phyloP scores from a whole-genome alignment of 2,329 filamentous ascomycete genomes.

The Chaetomium globosum region DNA sequence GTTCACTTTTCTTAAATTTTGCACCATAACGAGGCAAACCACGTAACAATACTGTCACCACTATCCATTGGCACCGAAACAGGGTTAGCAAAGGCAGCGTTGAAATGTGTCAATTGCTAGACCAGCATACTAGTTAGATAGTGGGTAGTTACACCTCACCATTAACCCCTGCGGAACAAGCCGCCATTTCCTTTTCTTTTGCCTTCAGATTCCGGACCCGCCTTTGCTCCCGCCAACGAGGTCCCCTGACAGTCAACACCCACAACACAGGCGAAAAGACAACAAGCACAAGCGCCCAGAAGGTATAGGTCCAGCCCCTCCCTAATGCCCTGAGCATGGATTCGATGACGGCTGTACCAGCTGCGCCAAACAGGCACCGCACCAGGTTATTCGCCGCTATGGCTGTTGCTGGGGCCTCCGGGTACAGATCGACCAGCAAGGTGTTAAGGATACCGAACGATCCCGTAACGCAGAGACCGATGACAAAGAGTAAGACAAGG shows the following conservation, averaged over 20 bases:
- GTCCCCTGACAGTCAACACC: conserved; percentile 55
- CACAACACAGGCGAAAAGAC: conserved; percentile 53
- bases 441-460: conserved; percentile 66
- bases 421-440: conserved; percentile 65
- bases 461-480: conserved; percentile 61
- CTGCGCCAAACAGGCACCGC: conserved; percentile 63
- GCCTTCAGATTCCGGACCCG: conserved; percentile 39
- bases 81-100: too few species aligned
- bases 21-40: not conserved
- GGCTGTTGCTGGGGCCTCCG: conserved; percentile 61
- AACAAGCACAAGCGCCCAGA: conserved; percentile 56
- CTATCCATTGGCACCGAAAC: not conserved
- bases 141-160: not conserved
- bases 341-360: conserved; percentile 61
- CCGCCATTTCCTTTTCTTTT: conserved; percentile 36
- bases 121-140: not conserved
- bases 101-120: not conserved
- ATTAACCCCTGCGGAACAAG: not conserved
- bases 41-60: not conserved
- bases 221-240: conserved; percentile 51
- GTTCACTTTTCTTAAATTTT: not conserved
- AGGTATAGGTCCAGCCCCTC: conserved; percentile 64
- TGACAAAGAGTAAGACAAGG: conserved; percentile 58
- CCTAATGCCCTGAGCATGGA: conserved; percentile 61
- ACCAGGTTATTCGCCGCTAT: conserved; percentile 67